Percentiles rank a stretch among this genome's conserved stretches.
Evolutionary conservation across 1,284 basidiomycete genomes (phyloP).

Genomic region (Leccinum glutinopallens): DNA sequence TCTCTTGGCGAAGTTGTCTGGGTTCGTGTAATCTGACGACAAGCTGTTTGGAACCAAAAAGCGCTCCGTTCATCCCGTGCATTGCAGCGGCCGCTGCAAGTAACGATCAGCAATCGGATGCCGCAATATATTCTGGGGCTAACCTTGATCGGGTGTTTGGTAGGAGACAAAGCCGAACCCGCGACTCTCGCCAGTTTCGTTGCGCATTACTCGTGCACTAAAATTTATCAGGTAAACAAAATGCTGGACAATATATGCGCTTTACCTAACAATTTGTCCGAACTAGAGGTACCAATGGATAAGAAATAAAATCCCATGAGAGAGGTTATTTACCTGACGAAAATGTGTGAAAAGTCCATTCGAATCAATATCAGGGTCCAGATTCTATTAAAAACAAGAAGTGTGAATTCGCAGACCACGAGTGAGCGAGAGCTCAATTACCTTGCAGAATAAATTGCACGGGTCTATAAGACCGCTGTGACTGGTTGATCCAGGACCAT

Average conservation of each 20-base stretch:
- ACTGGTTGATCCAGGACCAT: constrained; percentile 74
- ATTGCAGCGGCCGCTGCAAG: constrained; percentile 66
- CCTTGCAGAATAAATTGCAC: constrained; percentile 90
- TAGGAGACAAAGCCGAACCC: constrained; percentile 97
- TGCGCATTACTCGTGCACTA: constrained; percentile 93
- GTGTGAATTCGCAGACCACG: constrained; percentile 11
- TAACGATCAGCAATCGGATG: constrained; percentile 3
- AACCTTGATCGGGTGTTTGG: constrained; percentile 83
- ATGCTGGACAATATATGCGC: neutral
- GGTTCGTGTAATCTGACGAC: constrained; percentile 89
- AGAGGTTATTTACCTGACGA: constrained; percentile 56
- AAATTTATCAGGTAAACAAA: constrained; percentile 15
- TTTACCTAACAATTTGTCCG: constrained; percentile 83
- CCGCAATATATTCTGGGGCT: constrained; percentile 12
- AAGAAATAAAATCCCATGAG: constrained; percentile 18
- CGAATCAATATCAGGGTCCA: constrained; percentile 84
- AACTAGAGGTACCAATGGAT: constrained; percentile 47
- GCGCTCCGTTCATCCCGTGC: constrained; percentile 76
- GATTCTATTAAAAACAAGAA: constrained; percentile 55
- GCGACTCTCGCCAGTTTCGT: constrained; percentile 79
- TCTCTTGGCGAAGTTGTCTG: constrained; percentile 86
- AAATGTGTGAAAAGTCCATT: constrained; percentile 83
- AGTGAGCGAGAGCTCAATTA: constrained; percentile 30
- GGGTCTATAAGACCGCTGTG: constrained; percentile 89
- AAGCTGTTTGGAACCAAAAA: constrained; percentile 74